A percentile compares a stretch with the other conserved stretches of the same genome.
Conservation (phyloP, 2,329 filamentous ascomycete species). For the Aureobasidium sp. region DNA sequence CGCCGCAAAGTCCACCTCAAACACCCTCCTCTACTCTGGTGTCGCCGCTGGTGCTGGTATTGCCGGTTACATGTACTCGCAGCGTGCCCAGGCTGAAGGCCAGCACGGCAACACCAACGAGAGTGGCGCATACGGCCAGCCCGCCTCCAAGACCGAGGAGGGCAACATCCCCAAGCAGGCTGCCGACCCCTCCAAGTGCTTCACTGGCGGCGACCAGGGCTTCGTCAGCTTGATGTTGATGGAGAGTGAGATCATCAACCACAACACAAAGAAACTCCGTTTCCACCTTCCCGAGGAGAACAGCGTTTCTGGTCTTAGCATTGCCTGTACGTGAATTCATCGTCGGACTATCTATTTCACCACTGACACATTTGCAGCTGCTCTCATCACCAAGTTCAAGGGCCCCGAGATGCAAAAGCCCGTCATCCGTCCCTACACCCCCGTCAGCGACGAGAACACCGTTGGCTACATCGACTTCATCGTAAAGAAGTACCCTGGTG, state of each 20-base stretch:
- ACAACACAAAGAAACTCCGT: slow-evolving; percentile 89
- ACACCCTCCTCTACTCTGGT: slow-evolving; percentile 53
- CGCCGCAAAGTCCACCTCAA: slow-evolving; percentile 47
- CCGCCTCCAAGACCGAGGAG: slow-evolving; percentile 27
- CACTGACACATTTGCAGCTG: slow-evolving; percentile 39
- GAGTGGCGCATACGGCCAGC: slow-evolving; percentile 19
- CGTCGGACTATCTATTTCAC: not conserved
- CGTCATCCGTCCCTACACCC: slow-evolving; percentile 86
- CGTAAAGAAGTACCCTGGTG: slow-evolving; percentile 83
- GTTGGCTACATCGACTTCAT: slow-evolving; percentile 75
- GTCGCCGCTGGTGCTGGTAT: slow-evolving; percentile 50
- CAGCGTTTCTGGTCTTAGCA: slow-evolving; percentile 69
- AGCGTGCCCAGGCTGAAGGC: slow-evolving; percentile 24
- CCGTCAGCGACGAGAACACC: slow-evolving; percentile 74
- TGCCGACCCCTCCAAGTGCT: slow-evolving; percentile 39
- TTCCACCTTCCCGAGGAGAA: slow-evolving; percentile 81
- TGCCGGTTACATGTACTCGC: slow-evolving; percentile 47
- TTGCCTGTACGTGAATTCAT: slow-evolving; percentile 53
- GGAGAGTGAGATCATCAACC: slow-evolving; percentile 70
- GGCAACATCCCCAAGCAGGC: slow-evolving; percentile 33
- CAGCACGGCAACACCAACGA: slow-evolving; percentile 20
- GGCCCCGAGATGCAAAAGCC: slow-evolving; percentile 74
- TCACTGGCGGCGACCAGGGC: slow-evolving; percentile 83
- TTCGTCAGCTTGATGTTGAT: slow-evolving; percentile 76
- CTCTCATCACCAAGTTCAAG: slow-evolving; percentile 87